phyloP scores from a whole-genome alignment of 2,329 filamentous ascomycete genomes.

The Cordyceps cicadae region DNA sequence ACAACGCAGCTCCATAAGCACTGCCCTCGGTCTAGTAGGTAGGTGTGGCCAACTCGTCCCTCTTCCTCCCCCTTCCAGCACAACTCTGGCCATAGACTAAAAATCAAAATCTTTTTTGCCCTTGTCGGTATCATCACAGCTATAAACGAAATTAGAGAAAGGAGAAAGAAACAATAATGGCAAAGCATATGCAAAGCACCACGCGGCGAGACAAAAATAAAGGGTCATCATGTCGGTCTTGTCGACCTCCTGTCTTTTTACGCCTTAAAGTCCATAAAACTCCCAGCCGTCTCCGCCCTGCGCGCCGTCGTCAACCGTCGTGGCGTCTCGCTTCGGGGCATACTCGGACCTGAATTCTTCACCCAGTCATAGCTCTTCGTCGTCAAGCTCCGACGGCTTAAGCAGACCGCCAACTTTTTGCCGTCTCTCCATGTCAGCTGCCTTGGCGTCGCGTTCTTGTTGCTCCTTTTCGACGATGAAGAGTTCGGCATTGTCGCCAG shows the following conservation, averaged over 20 bases:
- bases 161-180: neutral
- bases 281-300: conserved; percentile 51
- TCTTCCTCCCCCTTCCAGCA: neutral
- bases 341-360: conserved; percentile 58
- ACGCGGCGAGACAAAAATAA: neutral
- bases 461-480: conserved; percentile 93
- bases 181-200: neutral
- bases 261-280: conserved; percentile 49
- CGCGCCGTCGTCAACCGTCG: conserved; percentile 21
- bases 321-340: conserved; percentile 28
- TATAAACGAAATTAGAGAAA: conserved; percentile 11
- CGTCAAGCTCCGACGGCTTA: conserved; percentile 94
- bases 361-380: conserved; percentile 81
- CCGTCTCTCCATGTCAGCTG: conserved; percentile 80
- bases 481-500: conserved; percentile 88
- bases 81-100: neutral
- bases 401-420: conserved; percentile 93
- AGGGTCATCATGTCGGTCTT: neutral
- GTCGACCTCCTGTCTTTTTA: conserved; percentile 1
- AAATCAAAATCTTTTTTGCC: conserved; percentile 2
- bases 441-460: conserved; percentile 74
- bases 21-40: neutral
- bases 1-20: neutral
- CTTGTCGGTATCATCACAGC: conserved; percentile 13
- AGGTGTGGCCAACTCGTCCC: neutral